Percentiles rank a stretch among this genome's conserved stretches.
These are phyloP conservation scores for Elaeis oleifera DNA, from an alignment of 202 grass and related monocot species.

Conservation along the genomic window DNA sequence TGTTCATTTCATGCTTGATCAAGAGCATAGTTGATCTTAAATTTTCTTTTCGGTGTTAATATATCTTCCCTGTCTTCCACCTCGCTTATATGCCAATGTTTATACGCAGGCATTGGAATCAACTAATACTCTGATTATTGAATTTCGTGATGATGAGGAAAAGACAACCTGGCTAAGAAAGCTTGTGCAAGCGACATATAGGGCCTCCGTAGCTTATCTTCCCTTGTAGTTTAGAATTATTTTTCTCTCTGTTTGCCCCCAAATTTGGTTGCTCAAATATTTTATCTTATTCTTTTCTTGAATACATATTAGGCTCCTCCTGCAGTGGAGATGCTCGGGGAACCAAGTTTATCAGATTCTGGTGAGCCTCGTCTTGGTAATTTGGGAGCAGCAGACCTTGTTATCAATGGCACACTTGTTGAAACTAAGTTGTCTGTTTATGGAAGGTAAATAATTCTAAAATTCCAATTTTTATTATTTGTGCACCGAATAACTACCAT, in stretches of 20 bases:
- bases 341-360: conserved; percentile 40
- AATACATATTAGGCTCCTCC: conserved; percentile 52
- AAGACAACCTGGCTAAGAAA: conserved; percentile 78
- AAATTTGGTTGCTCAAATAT: conserved; percentile 8
- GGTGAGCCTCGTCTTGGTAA: conserved; percentile 51
- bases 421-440: conserved; percentile 85
- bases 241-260: conserved; percentile 8
- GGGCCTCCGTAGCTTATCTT: conserved; percentile 66
- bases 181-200: conserved; percentile 82
- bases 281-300: conserved; percentile 12
- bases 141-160: conserved; percentile 65
- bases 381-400: conserved; percentile 74
- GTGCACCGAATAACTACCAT: too few species aligned
- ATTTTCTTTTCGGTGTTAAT: neutral
- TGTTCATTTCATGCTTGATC: too few species aligned
- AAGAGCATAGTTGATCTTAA: neutral
- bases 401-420: conserved; percentile 84
- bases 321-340: conserved; percentile 70
- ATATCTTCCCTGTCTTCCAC: too few species aligned
- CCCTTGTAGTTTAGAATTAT: conserved; percentile 10
- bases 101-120: conserved; percentile 80
- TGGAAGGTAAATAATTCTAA: conserved; percentile 52
- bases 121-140: conserved; percentile 73
- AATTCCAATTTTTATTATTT: neutral
- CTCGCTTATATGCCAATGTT: neutral